These are phyloP conservation scores for Carex cristatella DNA, from an alignment of 176 grass and related monocot species.

Conservation along the genomic window DNA sequence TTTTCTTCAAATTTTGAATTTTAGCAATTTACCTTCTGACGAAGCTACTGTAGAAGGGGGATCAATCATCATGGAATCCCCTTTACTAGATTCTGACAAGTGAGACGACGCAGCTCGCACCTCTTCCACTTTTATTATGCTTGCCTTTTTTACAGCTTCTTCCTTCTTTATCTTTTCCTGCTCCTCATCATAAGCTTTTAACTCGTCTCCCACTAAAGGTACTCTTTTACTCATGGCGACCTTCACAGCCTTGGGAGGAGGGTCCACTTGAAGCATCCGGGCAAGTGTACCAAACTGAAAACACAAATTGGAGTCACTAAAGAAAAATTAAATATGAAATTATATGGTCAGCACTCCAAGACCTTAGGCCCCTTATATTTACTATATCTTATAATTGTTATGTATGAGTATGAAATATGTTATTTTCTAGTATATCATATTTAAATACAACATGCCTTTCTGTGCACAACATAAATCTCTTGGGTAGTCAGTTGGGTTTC, in stretches of 20 bases:
- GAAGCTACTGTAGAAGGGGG: conserved; percentile 49
- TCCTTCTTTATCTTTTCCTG: conserved; percentile 77
- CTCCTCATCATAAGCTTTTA: conserved; percentile 93
- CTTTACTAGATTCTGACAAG: conserved; percentile 50
- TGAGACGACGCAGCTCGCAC: conserved; percentile 40
- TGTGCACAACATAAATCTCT: background rate
- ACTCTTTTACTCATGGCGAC: conserved; percentile 81
- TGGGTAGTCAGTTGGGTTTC: background rate
- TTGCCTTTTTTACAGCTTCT: conserved; percentile 55
- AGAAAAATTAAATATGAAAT: background rate
- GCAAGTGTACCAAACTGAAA: conserved; percentile 94
- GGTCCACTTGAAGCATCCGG: conserved; percentile 98
- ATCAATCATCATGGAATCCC: conserved; percentile 66
- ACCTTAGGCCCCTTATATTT: too few relatives aligned
- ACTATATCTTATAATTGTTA: background rate
- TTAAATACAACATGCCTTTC: background rate
- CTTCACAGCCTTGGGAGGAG: conserved; percentile 93
- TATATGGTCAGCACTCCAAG: background rate
- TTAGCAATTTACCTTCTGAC: conserved; percentile 56
- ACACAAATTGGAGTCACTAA: background rate
- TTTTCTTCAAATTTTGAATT: background rate
- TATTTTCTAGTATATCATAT: background rate
- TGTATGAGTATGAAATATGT: background rate
- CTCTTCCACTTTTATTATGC: conserved; percentile 69
- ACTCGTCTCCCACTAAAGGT: conserved; percentile 84